Evolutionary conservation across 1,284 basidiomycete species (phyloP).

Genomic region (Ustilago trichophora): DNA sequence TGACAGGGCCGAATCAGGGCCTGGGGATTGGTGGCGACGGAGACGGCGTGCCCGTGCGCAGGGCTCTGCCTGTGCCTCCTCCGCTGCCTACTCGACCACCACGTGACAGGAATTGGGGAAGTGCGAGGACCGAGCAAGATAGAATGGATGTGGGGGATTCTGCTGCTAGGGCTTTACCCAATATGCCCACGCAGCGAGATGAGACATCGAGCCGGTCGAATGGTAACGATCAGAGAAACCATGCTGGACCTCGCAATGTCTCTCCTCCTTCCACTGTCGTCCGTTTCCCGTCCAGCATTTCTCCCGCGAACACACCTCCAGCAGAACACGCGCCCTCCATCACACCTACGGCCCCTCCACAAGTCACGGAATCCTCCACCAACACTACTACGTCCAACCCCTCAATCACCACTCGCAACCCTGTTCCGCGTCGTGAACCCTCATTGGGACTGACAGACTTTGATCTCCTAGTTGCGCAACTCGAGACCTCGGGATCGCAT

Average conservation of each 20-base stretch:
- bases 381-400: not conserved
- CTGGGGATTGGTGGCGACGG: conserved; percentile 11
- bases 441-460: conserved; percentile 57
- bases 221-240: too few relatives aligned
- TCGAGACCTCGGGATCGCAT: conserved; percentile 41
- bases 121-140: too few relatives aligned
- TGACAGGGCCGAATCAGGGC: conserved; percentile 6
- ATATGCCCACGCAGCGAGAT: not conserved
- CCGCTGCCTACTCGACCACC: conserved; percentile 26
- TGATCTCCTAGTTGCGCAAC: conserved; percentile 59
- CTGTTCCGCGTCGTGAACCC: conserved; percentile 4
- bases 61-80: conserved; percentile 19
- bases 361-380: too few relatives aligned
- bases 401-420: not conserved
- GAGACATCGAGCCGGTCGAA: too few relatives aligned
- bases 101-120: conserved; percentile 12
- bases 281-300: too few relatives aligned
- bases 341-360: too few relatives aligned
- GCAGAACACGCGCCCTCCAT: too few relatives aligned
- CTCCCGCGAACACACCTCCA: too few relatives aligned
- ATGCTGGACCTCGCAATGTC: too few relatives aligned
- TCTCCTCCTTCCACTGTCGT: too few relatives aligned
- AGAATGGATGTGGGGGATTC: not conserved
- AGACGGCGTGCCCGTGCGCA: not conserved
- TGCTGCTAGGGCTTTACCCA: not conserved